Conservation (phyloP, 495 filamentous ascomycete genomes). For the Choiromyces venosus region DNA sequence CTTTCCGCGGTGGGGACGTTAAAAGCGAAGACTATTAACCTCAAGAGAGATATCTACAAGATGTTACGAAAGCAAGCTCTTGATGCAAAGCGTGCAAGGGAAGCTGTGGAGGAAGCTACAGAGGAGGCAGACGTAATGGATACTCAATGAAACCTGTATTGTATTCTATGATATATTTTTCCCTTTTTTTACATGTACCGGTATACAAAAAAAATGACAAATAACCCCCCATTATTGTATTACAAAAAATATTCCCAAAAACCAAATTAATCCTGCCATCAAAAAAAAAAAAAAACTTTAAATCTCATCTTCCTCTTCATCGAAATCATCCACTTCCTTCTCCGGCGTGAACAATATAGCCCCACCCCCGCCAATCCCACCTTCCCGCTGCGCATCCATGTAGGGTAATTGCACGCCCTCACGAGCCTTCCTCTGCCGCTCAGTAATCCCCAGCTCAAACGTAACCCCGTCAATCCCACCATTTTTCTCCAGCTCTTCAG, state of each 20-base stretch:
- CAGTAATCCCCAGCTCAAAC: constrained; percentile 83
- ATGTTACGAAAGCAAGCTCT: constrained; percentile 41
- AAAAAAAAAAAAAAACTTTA: constrained; percentile 42
- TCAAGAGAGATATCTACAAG: constrained; percentile 56
- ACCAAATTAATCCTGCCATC: background rate
- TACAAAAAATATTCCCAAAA: background rate
- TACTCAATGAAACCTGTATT: background rate
- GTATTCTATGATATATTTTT: background rate
- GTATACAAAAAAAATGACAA: background rate
- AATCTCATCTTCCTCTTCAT: constrained; percentile 98
- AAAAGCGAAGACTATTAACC: constrained; percentile 65
- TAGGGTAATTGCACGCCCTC: constrained; percentile 90
- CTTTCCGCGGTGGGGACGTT: constrained; percentile 77
- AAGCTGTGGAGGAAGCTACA: constrained; percentile 9
- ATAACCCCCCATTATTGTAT: background rate
- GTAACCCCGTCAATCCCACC: constrained; percentile 54
- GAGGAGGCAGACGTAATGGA: background rate
- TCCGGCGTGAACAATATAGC: constrained; percentile 96
- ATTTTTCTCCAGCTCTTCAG: constrained; percentile 49
- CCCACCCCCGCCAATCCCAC: constrained; percentile 71
- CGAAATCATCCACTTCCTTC: constrained; percentile 85
- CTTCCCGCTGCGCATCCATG: constrained; percentile 82
- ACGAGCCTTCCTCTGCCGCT: constrained; percentile 74
- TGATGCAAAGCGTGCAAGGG: constrained; percentile 23
- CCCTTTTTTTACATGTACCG: background rate